Conservation (phyloP, 805 yeast genomes). For the Maudiozyma turicensis region DNA sequence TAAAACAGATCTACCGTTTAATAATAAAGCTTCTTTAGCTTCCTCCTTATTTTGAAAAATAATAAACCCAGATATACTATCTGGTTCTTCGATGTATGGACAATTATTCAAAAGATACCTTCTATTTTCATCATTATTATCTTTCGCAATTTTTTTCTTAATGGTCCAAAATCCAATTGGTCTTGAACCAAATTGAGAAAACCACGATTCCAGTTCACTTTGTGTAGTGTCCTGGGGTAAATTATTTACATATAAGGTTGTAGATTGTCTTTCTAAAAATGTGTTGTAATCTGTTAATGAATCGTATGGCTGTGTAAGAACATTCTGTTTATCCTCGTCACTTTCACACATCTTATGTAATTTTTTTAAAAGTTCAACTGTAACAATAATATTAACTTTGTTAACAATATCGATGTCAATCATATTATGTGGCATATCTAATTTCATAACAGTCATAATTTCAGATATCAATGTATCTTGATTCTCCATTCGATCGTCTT, state of each 20-base stretch:
- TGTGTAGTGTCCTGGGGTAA: conserved; percentile 82
- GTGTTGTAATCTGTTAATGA: conserved; percentile 59
- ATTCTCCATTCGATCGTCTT: background rate
- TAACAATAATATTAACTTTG: background rate
- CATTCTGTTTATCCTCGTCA: conserved; percentile 39
- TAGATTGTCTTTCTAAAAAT: conserved; percentile 62
- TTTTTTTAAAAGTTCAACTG: conserved; percentile 22
- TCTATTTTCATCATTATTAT: conserved; percentile 10
- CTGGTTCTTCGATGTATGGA: conserved; percentile 35
- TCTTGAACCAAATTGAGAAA: conserved; percentile 74
- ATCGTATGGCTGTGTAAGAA: conserved; percentile 68
- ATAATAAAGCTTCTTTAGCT: conserved; percentile 64
- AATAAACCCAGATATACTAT: conserved; percentile 67
- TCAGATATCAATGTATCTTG: background rate
- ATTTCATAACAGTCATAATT: background rate
- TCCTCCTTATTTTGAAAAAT: conserved; percentile 79
- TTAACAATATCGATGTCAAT: background rate
- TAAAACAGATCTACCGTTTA: conserved; percentile 58
- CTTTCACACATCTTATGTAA: conserved; percentile 32
- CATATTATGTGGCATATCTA: background rate
- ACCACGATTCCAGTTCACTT: conserved; percentile 85
- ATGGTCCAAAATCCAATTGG: conserved; percentile 88
- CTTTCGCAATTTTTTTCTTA: conserved; percentile 36
- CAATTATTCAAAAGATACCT: conserved; percentile 14
- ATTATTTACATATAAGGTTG: conserved; percentile 70